phyloP scores from a whole-genome alignment of 2,329 filamentous ascomycete species.

The Penicillium sp. region DNA sequence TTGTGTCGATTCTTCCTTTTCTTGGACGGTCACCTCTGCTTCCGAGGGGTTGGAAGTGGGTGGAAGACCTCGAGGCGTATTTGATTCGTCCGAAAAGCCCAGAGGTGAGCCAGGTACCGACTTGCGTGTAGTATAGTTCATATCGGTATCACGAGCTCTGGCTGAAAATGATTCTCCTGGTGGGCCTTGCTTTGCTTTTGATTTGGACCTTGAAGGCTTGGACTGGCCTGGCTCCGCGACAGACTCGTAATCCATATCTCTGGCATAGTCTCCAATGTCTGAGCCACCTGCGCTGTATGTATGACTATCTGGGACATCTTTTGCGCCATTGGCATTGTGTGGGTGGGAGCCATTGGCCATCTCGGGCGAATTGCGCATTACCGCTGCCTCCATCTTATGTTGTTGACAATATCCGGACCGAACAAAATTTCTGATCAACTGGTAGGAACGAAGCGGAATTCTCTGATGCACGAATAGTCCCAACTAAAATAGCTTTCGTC shows the following conservation, averaged over 20 bases:
- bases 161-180: conserved; percentile 17
- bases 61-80: conserved; percentile 19
- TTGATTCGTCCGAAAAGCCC: conserved; percentile 14
- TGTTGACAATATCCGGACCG: neutral
- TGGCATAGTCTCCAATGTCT: conserved; percentile 1
- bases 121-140: conserved; percentile 21
- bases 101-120: conserved; percentile 2
- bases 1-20: conserved; percentile 16
- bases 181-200: conserved; percentile 1
- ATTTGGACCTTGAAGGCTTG: conserved; percentile 2
- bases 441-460: conserved; percentile 1
- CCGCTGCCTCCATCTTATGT: conserved; percentile 14
- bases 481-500: conserved; percentile 12
- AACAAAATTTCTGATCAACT: neutral
- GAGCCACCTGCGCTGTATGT: conserved; percentile 4
- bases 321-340: conserved; percentile 9
- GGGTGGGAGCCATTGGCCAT: conserved; percentile 16
- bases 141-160: conserved; percentile 14
- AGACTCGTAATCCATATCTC: neutral
- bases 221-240: neutral
- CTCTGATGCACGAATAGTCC: conserved; percentile 5
- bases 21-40: neutral
- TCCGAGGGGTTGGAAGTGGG: conserved; percentile 8
- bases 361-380: conserved; percentile 19
- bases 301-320: conserved; percentile 8